These are phyloP conservation scores for Cucurbita argyrosperma DNA, from an alignment of 306 rosid species.

Conservation along the genomic window DNA sequence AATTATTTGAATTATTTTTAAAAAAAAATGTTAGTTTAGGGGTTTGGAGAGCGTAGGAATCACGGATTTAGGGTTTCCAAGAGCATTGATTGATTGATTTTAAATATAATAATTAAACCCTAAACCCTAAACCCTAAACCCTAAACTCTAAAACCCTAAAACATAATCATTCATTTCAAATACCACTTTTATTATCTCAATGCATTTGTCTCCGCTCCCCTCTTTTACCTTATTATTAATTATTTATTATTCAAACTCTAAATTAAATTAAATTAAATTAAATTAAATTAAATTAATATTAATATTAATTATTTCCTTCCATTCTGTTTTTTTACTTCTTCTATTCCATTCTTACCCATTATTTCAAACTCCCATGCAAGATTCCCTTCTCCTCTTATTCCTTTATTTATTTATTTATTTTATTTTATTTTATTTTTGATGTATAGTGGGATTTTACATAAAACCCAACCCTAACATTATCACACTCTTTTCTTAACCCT, in stretches of 20 bases:
- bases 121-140: no score
- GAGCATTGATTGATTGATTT: conserved; percentile 2
- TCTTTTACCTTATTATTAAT: neutral
- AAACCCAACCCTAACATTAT: neutral
- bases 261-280: neutral
- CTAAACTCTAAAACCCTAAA: no score
- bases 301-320: conserved; percentile 11
- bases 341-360: conserved; percentile 24
- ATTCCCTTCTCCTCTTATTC: conserved; percentile 11
- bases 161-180: conserved; percentile 10
- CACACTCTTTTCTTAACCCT: neutral
- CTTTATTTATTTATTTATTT: neutral
- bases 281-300: no score
- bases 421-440: neutral
- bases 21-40: neutral
- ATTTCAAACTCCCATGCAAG: conserved; percentile 54
- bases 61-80: conserved; percentile 19
- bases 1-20: no score
- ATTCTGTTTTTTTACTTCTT: conserved; percentile 40
- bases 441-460: neutral
- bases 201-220: conserved; percentile 33
- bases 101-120: conserved; percentile 4
- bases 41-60: conserved; percentile 7
- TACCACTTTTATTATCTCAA: conserved; percentile 31
- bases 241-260: neutral